A percentile compares a stretch with the other conserved stretches of the same genome.
Evolutionary conservation across 2,329 filamentous ascomycete genomes (phyloP).

Genomic region (Paecilomyces fulvus): DNA sequence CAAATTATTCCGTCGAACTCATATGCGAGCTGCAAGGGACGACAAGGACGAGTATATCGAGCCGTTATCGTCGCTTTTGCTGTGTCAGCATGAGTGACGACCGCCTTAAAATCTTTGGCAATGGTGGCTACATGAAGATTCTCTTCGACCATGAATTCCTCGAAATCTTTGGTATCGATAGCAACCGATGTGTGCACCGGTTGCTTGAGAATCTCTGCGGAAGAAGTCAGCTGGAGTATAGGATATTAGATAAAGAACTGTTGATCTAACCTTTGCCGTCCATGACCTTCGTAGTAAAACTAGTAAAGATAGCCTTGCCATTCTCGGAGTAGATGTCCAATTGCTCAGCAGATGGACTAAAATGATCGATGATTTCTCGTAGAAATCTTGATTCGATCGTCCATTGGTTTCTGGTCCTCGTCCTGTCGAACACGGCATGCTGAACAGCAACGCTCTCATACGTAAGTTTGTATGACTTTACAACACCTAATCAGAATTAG

Average conservation of each 20-base stretch:
- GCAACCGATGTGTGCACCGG: conserved; percentile 57
- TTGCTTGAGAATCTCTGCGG: conserved; percentile 53
- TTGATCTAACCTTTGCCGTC: conserved; percentile 46
- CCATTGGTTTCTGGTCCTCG: conserved; percentile 50
- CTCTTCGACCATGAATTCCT: conserved; percentile 50
- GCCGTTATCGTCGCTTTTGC: conserved; percentile 47
- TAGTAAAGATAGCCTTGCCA: conserved; percentile 53
- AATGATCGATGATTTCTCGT: conserved; percentile 56
- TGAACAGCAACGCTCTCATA: conserved; percentile 56
- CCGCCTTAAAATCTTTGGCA: conserved; percentile 58
- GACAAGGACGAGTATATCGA: conserved; percentile 50
- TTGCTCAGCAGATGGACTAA: conserved; percentile 56
- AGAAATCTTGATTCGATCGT: conserved; percentile 48
- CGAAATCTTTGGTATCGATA: conserved; percentile 54
- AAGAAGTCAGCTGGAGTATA: conserved; percentile 5
- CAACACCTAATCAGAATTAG: conserved; percentile 40
- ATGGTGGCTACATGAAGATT: conserved; percentile 55
- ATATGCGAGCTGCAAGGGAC: conserved; percentile 55
- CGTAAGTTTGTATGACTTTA: conserved; percentile 57
- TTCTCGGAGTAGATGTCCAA: conserved; percentile 53
- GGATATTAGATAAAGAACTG: neutral
- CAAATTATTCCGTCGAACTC: conserved; percentile 46
- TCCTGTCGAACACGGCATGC: conserved; percentile 55
- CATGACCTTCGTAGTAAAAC: conserved; percentile 56
- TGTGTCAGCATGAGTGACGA: conserved; percentile 54